Evolutionary conservation across 2,329 filamentous ascomycete species (phyloP).

Genomic region (Pyrenochaeta sp.): DNA sequence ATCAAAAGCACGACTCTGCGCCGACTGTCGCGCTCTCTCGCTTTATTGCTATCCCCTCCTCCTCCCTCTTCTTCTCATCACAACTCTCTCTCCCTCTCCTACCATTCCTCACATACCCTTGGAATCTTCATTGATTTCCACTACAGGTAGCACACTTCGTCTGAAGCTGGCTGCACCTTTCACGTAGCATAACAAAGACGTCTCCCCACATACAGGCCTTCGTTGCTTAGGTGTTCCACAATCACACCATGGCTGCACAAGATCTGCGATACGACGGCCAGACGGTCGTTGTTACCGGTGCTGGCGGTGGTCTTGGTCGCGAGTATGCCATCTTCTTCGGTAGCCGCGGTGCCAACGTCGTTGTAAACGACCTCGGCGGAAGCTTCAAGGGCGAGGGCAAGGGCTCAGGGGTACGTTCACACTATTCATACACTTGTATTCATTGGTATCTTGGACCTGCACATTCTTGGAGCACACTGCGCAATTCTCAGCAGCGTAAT

Average conservation of each 20-base stretch:
- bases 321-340: constrained; percentile 90
- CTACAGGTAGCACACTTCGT: constrained; percentile 4
- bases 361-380: constrained; percentile 94
- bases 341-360: constrained; percentile 88
- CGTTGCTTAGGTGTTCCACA: constrained; percentile 3
- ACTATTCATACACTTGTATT: not conserved
- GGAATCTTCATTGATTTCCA: constrained; percentile 29
- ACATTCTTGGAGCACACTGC: not conserved
- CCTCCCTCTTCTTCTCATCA: constrained; percentile 1
- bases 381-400: constrained; percentile 93
- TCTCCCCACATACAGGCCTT: constrained; percentile 9
- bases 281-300: constrained; percentile 87
- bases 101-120: constrained; percentile 1
- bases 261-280: constrained; percentile 83
- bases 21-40: constrained; percentile 1
- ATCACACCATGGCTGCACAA: constrained; percentile 47
- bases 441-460: not conserved
- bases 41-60: constrained; percentile 6
- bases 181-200: constrained; percentile 8
- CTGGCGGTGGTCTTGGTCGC: constrained; percentile 81
- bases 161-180: constrained; percentile 7
- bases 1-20: constrained; percentile 12
- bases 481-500: not conserved
- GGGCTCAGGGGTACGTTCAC: constrained; percentile 79
- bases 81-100: not conserved